phyloP scores from a whole-genome alignment of 305 asterid species.

The Coffea humblotiana region DNA sequence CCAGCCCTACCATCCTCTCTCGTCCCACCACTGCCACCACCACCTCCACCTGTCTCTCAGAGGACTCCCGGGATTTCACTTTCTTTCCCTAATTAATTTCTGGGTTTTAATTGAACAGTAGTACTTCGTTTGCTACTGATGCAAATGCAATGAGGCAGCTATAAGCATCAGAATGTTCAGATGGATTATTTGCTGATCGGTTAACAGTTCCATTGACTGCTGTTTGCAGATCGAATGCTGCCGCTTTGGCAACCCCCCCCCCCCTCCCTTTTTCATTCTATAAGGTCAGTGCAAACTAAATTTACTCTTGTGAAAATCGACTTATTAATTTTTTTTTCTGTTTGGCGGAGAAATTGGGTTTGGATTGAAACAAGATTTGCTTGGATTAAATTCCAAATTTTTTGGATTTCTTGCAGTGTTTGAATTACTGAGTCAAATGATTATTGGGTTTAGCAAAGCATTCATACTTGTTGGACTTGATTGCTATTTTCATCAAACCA shows the following conservation, averaged over 20 bases:
- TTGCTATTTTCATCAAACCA: not conserved
- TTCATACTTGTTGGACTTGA: not conserved
- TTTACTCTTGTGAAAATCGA: no score
- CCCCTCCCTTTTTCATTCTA: no score
- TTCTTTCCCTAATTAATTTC: not conserved
- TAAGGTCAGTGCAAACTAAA: not conserved
- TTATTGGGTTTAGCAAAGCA: not conserved
- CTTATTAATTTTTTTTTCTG: no score
- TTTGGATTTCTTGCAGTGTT: not conserved
- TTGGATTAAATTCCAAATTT: no score
- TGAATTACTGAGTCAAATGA: not conserved
- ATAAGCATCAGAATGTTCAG: no score
- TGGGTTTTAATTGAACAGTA: no score
- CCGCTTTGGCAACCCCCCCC: not conserved
- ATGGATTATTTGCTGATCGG: no score
- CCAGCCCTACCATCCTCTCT: not conserved
- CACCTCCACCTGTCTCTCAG: not conserved
- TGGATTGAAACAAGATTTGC: not conserved
- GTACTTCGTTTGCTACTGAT: no score
- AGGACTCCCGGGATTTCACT: not conserved
- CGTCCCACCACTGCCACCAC: not conserved
- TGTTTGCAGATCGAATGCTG: not conserved
- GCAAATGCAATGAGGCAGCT: no score
- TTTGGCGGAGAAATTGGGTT: not conserved
- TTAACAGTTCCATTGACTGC: not conserved